phyloP scores from a whole-genome alignment of 208 protist genomes.

The Crithidia expoeki region DNA sequence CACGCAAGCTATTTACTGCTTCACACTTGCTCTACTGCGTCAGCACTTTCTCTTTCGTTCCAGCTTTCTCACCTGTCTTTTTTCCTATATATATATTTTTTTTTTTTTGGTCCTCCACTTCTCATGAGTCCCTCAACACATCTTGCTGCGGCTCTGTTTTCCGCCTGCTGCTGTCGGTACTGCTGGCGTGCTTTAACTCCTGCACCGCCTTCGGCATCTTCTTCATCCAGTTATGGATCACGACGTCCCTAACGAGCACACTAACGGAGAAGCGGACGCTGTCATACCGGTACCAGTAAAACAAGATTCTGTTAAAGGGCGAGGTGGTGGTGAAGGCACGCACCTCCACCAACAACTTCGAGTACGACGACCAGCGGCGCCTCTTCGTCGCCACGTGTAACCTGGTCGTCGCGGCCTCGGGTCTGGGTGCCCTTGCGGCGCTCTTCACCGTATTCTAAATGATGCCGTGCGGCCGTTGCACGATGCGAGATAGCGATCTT shows the following conservation, averaged over 20 bases:
- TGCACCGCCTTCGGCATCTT: constrained; percentile 7
- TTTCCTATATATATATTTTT: background rate
- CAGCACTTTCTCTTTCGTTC: background rate
- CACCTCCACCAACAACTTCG: background rate
- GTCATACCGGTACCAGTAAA: constrained; percentile 5
- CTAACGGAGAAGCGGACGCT: background rate
- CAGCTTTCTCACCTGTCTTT: background rate
- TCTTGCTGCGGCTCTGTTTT: constrained; percentile 8
- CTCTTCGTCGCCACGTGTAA: background rate
- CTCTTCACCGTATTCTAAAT: constrained; percentile 5
- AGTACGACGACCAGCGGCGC: background rate
- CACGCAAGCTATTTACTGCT: too few species aligned
- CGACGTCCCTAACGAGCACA: background rate
- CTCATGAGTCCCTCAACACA: background rate
- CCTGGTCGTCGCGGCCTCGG: background rate
- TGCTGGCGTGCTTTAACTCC: constrained; percentile 9
- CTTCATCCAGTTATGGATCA: constrained; percentile 3
- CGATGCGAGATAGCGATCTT: constrained; percentile 3
- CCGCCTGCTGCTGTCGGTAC: constrained; percentile 6
- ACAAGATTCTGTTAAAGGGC: background rate
- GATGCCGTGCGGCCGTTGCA: constrained; percentile 8
- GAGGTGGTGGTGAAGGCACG: background rate
- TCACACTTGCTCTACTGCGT: too few species aligned
- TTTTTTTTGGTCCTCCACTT: background rate
- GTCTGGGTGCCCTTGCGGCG: background rate